Conservation (phyloP, 1,284 basidiomycete genomes). For the Phaffia rhodozyma region DNA sequence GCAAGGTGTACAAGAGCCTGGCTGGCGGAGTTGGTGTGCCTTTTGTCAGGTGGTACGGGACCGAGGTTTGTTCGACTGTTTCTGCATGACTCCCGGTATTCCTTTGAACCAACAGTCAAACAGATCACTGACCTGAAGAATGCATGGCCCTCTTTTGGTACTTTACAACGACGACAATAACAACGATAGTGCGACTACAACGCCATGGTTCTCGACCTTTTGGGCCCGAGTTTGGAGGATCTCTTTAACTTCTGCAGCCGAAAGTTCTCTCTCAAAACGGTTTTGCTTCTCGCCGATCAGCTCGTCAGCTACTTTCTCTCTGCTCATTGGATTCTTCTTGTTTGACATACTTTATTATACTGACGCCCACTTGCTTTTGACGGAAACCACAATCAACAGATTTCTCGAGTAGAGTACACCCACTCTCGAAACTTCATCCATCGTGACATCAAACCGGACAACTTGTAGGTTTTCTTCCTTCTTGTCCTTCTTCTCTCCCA, state of each 20-base stretch:
- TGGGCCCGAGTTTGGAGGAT: constrained; percentile 95
- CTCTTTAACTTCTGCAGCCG: constrained; percentile 99
- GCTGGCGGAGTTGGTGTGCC: constrained; percentile 97
- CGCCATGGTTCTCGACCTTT: constrained; percentile 96
- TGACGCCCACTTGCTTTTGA: background rate
- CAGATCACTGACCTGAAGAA: background rate
- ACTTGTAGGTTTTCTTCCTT: constrained; percentile 45
- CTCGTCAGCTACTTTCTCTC: constrained; percentile 47
- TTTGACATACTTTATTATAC: background rate
- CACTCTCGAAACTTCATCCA: constrained; percentile 99
- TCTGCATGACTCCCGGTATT: background rate
- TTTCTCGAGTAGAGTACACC: constrained; percentile 97
- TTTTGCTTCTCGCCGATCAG: constrained; percentile 91
- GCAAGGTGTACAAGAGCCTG: constrained; percentile 91
- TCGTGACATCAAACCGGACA: constrained; percentile 57
- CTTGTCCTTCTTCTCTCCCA: background rate
- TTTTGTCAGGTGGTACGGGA: constrained; percentile 97
- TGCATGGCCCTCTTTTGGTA: background rate
- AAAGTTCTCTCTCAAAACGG: constrained; percentile 95
- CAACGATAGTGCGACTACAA: constrained; percentile 75
- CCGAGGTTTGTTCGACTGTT: constrained; percentile 42
- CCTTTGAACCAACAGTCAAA: background rate
- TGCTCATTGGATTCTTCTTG: background rate
- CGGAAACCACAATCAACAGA: constrained; percentile 41
- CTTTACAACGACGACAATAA: background rate